Conservation (phyloP, 805 yeast species). For the Nakazawaea pomicola region DNA sequence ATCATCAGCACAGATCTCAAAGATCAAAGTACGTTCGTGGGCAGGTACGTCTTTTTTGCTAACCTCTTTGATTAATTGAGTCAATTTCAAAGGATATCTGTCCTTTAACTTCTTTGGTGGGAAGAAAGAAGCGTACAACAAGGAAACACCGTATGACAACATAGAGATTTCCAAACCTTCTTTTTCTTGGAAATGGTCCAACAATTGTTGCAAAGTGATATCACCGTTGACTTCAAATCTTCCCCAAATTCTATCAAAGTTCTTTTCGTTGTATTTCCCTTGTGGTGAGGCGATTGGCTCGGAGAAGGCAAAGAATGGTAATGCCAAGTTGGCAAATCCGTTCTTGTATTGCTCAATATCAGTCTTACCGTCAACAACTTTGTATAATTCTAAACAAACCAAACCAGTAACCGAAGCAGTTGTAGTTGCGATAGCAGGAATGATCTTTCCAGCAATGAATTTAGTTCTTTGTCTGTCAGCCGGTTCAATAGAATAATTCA, state of each 20-base stretch:
- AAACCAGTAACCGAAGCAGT: conserved; percentile 97
- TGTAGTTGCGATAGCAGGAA: conserved; percentile 98
- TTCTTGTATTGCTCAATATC: conserved; percentile 85
- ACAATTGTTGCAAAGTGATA: conserved; percentile 65
- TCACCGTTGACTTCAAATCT: conserved; percentile 81
- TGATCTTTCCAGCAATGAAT: conserved; percentile 96
- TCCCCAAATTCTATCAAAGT: conserved; percentile 91
- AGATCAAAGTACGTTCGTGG: conserved; percentile 71
- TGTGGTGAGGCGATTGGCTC: conserved; percentile 89
- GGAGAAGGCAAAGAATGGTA: conserved; percentile 95
- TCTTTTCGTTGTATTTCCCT: conserved; percentile 72
- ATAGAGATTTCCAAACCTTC: conserved; percentile 87
- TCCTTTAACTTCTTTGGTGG: conserved; percentile 88
- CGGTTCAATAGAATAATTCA: conserved; percentile 81
- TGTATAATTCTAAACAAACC: conserved; percentile 86
- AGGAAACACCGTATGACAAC: conserved; percentile 87
- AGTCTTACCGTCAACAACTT: conserved; percentile 72
- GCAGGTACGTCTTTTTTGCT: conserved; percentile 76
- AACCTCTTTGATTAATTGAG: conserved; percentile 76
- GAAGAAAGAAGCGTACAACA: conserved; percentile 88
- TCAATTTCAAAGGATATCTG: conserved; percentile 59
- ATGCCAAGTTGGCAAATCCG: conserved; percentile 86
- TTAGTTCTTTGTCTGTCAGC: conserved; percentile 90
- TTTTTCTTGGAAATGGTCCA: conserved; percentile 69
- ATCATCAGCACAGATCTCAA: conserved; percentile 93